A percentile compares a stretch with the other conserved stretches of the same genome.
Evolutionary conservation across 371 early-diverging fungal species (phyloP).

Genomic region (Mucor sp.): DNA sequence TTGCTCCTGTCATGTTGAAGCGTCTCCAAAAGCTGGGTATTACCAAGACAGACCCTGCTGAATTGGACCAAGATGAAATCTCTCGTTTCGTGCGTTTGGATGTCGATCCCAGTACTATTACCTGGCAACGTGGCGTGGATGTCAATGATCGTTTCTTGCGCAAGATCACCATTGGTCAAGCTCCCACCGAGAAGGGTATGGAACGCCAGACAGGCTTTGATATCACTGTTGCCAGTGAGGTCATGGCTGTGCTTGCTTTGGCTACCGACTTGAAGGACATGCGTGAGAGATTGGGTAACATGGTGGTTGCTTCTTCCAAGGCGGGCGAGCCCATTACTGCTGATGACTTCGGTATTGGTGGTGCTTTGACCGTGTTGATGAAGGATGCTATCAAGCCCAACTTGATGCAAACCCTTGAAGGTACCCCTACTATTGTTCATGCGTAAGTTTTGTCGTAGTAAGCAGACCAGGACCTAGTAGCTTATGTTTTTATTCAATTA

Average conservation of each 20-base stretch:
- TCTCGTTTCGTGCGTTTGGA: constrained; percentile 84
- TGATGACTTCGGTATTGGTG: constrained; percentile 95
- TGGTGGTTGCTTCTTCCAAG: constrained; percentile 91
- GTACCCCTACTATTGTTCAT: constrained; percentile 97
- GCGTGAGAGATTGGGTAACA: constrained; percentile 89
- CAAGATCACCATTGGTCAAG: constrained; percentile 86
- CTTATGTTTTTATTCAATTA: too few species aligned
- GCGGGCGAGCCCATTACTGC: constrained; percentile 87
- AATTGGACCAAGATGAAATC: constrained; percentile 81
- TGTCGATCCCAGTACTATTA: constrained; percentile 89
- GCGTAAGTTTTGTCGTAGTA: too few species aligned
- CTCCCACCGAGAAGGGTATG: constrained; percentile 84
- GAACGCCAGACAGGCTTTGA: constrained; percentile 92
- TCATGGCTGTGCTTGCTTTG: constrained; percentile 96
- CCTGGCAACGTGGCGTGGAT: constrained; percentile 95
- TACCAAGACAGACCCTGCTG: constrained; percentile 72
- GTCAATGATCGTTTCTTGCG: constrained; percentile 96
- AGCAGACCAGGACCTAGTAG: too few species aligned
- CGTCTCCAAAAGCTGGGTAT: constrained; percentile 87
- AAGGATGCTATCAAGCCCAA: constrained; percentile 98
- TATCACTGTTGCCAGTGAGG: constrained; percentile 96
- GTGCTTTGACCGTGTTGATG: constrained; percentile 95
- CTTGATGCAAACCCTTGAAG: constrained; percentile 97
- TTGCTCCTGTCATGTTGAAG: constrained; percentile 85
- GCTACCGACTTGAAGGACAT: constrained; percentile 88